phyloP scores from a whole-genome alignment of 352 stramenopile genomes.

The Globisporangium iwayamae region DNA sequence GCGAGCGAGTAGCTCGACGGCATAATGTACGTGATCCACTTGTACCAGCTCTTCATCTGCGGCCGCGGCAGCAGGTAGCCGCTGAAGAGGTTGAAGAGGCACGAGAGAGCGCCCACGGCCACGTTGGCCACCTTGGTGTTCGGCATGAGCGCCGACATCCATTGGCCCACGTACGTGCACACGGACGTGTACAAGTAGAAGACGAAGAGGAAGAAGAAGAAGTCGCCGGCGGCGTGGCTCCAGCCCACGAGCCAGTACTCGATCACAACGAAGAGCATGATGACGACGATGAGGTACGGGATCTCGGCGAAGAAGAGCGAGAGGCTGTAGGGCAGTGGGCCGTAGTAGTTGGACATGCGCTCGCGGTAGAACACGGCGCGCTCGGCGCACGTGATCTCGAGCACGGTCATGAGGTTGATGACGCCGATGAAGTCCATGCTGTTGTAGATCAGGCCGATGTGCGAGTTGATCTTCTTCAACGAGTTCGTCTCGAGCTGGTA shows the following conservation, averaged over 20 bases:
- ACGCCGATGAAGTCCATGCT: conserved; percentile 64
- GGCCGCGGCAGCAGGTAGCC: conserved; percentile 32
- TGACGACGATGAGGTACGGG: conserved; percentile 26
- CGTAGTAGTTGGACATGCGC: conserved; percentile 51
- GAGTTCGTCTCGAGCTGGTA: conserved; percentile 27
- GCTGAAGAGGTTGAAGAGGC: conserved; percentile 61
- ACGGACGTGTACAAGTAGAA: conserved; percentile 42
- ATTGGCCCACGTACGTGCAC: conserved; percentile 59
- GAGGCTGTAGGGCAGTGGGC: conserved; percentile 32
- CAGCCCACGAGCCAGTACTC: conserved; percentile 51
- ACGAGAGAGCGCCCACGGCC: conserved; percentile 60
- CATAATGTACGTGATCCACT: conserved; percentile 37
- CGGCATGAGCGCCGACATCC: conserved; percentile 67
- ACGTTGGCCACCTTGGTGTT: conserved; percentile 79
- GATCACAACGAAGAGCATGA: conserved; percentile 29
- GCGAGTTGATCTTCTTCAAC: conserved; percentile 30
- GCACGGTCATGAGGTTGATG: conserved; percentile 53
- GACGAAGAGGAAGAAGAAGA: conserved; percentile 27
- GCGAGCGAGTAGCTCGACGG: conserved; percentile 35
- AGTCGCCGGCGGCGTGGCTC: conserved; percentile 8
- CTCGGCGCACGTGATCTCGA: conserved; percentile 43
- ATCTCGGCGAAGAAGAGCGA: conserved; percentile 42
- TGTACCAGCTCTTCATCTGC: conserved; percentile 35
- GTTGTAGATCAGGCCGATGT: conserved; percentile 72
- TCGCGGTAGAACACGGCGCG: conserved; percentile 57